Base-by-base conservation (phyloP, 306 rosid genomes). In the Rubus parviflorus region DNA sequence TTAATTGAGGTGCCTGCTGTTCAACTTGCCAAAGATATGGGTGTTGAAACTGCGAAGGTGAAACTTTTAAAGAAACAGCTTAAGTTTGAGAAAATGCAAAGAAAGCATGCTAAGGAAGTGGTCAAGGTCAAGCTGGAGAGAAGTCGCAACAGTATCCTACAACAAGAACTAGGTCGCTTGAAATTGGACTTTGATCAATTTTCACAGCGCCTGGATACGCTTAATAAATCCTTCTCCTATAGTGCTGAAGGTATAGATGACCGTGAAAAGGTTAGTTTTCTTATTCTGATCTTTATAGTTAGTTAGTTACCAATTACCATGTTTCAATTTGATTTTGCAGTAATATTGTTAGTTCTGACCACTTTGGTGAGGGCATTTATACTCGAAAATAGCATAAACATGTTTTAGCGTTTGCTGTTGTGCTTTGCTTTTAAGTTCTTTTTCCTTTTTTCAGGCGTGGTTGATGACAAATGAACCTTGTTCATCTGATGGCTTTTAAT, bases 261-360 rank as follows among this genome's bases (percentile, higher is more conserved):
- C 73, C 77, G 38, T 11, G 79, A 65, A 70, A 90, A 94, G 98
- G 98, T 94, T 84, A 57, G 93, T 86, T 86, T 83, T 73, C 17
- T 72, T 54, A 71, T 45, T 79, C 75, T 54, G 23, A 37, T 48
- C 15, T 19, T 41, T 56, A 72, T 49, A 67, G 46, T 19, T 16
- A 30, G 35, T 30, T 30, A 30, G 2, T 30, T 30, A 30, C 35
- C 35, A 0, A 30, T 30, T 30, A 10, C 11, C 15, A 0, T n/a
- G 46, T 47, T 68, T 70, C 19, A 48, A 61, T 64, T 38, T 80
- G 48, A 49, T 53, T 22, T 40, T 52, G 64, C 23, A 47, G 58
- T 25, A 30, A 13, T 61, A 16, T 9, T 46, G 46, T 61, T 74
- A 74, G 60, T 35, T 10, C 20, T 61, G 57, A 30, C 23, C 70